Evolutionary conservation across 148 eudicot genomes (phyloP), one percentile per base, ranked within the genome.

Genomic region (Camellia sinensis): DNA sequence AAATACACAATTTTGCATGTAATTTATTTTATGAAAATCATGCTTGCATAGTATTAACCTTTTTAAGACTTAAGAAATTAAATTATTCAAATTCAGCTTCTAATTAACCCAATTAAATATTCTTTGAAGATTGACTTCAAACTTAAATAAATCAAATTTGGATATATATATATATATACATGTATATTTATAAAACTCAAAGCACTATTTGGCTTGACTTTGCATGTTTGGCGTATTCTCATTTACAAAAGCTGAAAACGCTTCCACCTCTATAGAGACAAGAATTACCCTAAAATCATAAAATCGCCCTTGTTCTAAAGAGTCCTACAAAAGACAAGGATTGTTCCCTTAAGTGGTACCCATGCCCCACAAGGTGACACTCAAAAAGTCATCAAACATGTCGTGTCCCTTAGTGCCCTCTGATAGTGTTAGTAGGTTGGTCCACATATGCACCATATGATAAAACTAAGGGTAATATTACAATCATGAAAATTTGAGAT

Each of bases 221-320:
- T 29, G 37, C 37, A 29, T 29, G 37, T 29, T 29, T 29, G 37
- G 37, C 37, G 37, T 29, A 29, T 77, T 78, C 63, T 52, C 37
- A 59, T 67, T 73, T 67, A 40, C 53, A 71, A 72, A 74, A 69
- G 65, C 57, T 37, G 70, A 65, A 19, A 83, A 44, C 60, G 14
- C 63, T 70, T 29, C 11, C 52, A 48, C 43, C 15, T 69, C 80
- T 82, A 73, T 70, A 82, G 71, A 70, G 80, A 82, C 80, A 84
- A 81, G 67, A 81, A 7, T 21, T 73, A 19, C n/a, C 79, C 83
- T 19, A 60, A 66, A 84, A 54, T 45, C 73, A 78, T 84, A 81
- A 73, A 84, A 50, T 54, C 9, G 12, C 50, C 15, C 44, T 62
- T 72, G 73, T 80, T 70, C 53, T 68, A 50, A 69, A 29, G 37